Percentiles rank a stretch among this genome's conserved stretches.
Conservation (phyloP, 2,329 filamentous ascomycete species). For the Huntiella decipiens region DNA sequence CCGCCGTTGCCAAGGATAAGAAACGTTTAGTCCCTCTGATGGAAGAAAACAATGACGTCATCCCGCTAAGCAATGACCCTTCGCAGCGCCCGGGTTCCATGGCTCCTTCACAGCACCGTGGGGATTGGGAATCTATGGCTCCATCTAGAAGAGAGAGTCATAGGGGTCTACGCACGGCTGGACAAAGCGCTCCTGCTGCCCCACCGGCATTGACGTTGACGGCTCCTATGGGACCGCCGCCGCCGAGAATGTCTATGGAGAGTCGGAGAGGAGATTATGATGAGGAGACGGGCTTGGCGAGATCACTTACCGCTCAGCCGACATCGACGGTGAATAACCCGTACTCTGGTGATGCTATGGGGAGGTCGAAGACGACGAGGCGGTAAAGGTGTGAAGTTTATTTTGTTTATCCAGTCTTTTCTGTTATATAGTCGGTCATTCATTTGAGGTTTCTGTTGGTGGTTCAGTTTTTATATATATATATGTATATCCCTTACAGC, state of each 20-base stretch:
- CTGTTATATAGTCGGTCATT: neutral
- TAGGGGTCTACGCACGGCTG: conserved; percentile 29
- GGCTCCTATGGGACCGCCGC: conserved; percentile 9
- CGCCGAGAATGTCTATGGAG: conserved; percentile 15
- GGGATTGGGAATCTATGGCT: conserved; percentile 16
- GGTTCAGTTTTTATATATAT: neutral
- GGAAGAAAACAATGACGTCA: conserved; percentile 12
- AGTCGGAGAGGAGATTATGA: conserved; percentile 21
- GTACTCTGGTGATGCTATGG: conserved; percentile 3
- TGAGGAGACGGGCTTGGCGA: conserved; percentile 21
- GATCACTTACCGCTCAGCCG: conserved; percentile 5
- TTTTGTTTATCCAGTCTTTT: neutral
- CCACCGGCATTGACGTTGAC: conserved; percentile 16
- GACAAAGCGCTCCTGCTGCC: conserved; percentile 20
- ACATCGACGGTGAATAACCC: conserved; percentile 1
- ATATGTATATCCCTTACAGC: conserved; percentile 12
- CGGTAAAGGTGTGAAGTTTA: conserved; percentile 2
- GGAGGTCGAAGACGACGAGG: conserved; percentile 9
- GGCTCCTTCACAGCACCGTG: conserved; percentile 1
- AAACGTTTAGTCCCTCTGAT: conserved; percentile 41
- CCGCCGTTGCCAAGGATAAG: conserved; percentile 38
- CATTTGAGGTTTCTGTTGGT: neutral
- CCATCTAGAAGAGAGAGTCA: conserved; percentile 21
- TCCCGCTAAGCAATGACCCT: conserved; percentile 2
- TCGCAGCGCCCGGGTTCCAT: conserved; percentile 3